phyloP scores from a whole-genome alignment of 2,329 filamentous ascomycete species.

The Aspergillus piperis region DNA sequence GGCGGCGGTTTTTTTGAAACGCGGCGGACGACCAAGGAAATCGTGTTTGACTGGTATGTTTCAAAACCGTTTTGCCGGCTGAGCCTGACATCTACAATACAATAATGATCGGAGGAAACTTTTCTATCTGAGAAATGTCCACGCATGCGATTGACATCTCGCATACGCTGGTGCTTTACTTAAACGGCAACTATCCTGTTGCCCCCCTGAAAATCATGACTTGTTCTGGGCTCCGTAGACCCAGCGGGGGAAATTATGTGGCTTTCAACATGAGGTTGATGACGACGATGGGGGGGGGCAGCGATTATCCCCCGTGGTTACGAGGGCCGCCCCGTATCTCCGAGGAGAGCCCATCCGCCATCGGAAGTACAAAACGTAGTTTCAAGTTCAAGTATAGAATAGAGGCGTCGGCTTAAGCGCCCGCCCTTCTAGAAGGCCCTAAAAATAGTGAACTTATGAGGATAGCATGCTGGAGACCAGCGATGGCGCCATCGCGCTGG shows the following conservation, averaged over 20 bases:
- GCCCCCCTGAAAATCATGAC: constrained; percentile 28
- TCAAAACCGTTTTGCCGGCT: neutral
- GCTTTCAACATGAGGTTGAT: constrained; percentile 3
- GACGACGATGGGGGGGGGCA: constrained; percentile 3
- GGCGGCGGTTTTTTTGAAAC: constrained; percentile 7
- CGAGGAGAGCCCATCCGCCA: neutral
- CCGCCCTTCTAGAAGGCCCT: constrained; percentile 4
- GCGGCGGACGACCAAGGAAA: neutral
- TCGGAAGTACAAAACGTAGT: no score
- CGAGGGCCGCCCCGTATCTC: neutral
- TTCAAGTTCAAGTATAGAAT: neutral
- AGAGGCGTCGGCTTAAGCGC: neutral
- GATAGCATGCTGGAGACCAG: neutral
- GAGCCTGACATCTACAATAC: neutral
- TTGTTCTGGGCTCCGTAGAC: constrained; percentile 11
- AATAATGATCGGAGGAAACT: neutral
- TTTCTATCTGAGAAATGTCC: neutral
- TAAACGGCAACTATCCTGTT: neutral
- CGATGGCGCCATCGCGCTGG: constrained; percentile 3
- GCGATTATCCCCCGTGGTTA: neutral
- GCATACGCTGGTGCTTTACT: neutral
- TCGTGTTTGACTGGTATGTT: neutral
- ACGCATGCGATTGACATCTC: constrained; percentile 2
- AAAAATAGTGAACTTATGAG: neutral
- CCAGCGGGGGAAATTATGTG: constrained; percentile 5